Base-by-base conservation (phyloP, 1,284 basidiomycete genomes). In the Taiwanofungus camphoratus region DNA sequence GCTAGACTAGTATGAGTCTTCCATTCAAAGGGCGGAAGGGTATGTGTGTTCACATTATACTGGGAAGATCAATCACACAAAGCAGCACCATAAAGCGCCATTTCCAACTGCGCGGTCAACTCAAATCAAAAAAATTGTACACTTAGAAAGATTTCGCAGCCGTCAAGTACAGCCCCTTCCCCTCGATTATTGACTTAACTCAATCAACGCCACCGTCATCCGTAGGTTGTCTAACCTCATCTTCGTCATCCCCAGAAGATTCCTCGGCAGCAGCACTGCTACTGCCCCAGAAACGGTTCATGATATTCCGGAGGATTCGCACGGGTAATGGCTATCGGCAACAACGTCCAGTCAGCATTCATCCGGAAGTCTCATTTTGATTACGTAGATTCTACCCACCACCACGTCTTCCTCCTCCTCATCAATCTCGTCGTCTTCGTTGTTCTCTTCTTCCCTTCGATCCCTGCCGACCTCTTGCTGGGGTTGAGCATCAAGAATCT, bases 221-320 rank as follows among this genome's bases (percentile, higher is more conserved):
- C 19, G 43, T 38, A 3, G 30, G 19, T 39, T 27, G 20, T 27
- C 15, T 20, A 19, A 44, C 47, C 9, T 46, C 54, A 6, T 57
- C 56, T 18, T 64, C 67, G 21, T 68, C 69, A 24, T 64, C 62
- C 11, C 63, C 65, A 2, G 59, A 64, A 8, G 53, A 54, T 5
- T 63, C 59, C 15, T 53, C 58, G 11, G 58, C 52, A 2, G 54
- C 61, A 1, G 56, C 49, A 9, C 58, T 50, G 21, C 54, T 56
- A 18, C 70, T 64, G 26, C 82, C 78, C 77, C 79, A 85, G 51
- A 87, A 71, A 7, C 79, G 65, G 45, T 71, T 73, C 39, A 86
- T 53, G 9, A 86, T 59, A 53, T 78, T 80, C 11, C 78, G 70
- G 13, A 86, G 59, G n/a, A 82, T 57, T 4, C 81, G 74, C 23